phyloP scores from a whole-genome alignment of 495 filamentous ascomycete genomes.

The Parathielavia hyrcaniae region DNA sequence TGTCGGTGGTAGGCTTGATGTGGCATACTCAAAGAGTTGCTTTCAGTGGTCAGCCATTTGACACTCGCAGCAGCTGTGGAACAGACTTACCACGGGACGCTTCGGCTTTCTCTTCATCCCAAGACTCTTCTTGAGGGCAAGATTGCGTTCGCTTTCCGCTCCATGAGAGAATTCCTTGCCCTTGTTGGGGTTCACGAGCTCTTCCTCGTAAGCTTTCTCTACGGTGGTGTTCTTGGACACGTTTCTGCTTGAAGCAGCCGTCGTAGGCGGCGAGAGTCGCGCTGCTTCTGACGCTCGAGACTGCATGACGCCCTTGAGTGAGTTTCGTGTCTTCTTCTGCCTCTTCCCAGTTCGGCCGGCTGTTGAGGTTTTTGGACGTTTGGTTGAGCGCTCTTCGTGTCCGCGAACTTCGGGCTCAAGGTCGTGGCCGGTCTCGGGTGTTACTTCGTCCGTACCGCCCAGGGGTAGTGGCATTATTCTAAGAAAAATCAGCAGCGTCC shows the following conservation, averaged over 20 bases:
- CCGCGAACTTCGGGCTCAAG: not conserved
- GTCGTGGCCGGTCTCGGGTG: not conserved
- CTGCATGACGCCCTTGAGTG: not conserved
- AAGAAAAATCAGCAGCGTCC: not conserved
- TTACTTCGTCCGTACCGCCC: not conserved
- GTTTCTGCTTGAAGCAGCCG: not conserved
- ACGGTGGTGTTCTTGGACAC: not conserved
- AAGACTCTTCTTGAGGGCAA: not conserved
- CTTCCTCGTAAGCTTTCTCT: not conserved
- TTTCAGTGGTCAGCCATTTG: constrained; percentile 8
- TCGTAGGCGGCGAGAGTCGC: not conserved
- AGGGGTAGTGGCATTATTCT: constrained; percentile 7
- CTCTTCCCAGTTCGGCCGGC: not conserved
- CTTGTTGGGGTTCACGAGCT: not conserved
- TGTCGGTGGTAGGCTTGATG: constrained; percentile 20
- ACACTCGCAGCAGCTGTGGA: not conserved
- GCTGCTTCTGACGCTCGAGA: not conserved
- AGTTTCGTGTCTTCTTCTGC: not conserved
- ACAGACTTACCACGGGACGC: constrained; percentile 18
- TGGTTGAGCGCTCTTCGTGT: not conserved
- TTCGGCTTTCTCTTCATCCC: constrained; percentile 22
- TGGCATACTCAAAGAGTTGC: constrained; percentile 20
- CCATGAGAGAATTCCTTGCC: not conserved
- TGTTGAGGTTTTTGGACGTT: not conserved
- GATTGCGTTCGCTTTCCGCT: not conserved